Evolutionary conservation across 2,329 filamentous ascomycete species (phyloP).

Genomic region (Remersonia thermophila): DNA sequence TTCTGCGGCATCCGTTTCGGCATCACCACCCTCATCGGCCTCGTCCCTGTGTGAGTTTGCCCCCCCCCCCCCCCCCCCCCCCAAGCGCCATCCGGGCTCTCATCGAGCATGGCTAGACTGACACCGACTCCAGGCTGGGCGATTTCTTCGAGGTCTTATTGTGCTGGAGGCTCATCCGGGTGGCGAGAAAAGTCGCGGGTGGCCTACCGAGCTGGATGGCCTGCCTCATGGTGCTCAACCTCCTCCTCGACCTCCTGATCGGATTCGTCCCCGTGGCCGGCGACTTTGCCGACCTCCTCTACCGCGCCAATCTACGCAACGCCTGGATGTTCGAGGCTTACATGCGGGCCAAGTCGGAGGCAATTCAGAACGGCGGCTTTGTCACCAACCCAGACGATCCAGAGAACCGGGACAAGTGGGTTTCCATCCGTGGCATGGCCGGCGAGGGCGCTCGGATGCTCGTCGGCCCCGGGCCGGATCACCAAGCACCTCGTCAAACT

Average conservation of each 20-base stretch:
- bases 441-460: too few species aligned
- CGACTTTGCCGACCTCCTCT: conserved; percentile 60
- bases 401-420: conserved; percentile 15
- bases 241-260: conserved; percentile 59
- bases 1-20: conserved; percentile 43
- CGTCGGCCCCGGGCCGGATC: too few species aligned
- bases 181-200: conserved; percentile 62
- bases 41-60: conserved; percentile 64
- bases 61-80: background rate
- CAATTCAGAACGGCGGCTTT: conserved; percentile 24
- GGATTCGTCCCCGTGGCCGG: conserved; percentile 65
- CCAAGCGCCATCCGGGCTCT: too few species aligned
- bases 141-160: conserved; percentile 64
- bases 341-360: conserved; percentile 55
- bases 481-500: too few species aligned
- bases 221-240: conserved; percentile 68
- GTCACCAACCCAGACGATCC: conserved; percentile 24
- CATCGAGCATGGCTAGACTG: too few species aligned
- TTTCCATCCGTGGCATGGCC: too few species aligned
- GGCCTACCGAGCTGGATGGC: conserved; percentile 53
- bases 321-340: conserved; percentile 46
- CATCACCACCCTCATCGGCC: conserved; percentile 74
- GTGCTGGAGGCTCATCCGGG: conserved; percentile 61
- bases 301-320: conserved; percentile 67
- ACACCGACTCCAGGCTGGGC: conserved; percentile 43